Conservation (phyloP, 1,139 yeast species). For the Suhomyces bokatorum region DNA sequence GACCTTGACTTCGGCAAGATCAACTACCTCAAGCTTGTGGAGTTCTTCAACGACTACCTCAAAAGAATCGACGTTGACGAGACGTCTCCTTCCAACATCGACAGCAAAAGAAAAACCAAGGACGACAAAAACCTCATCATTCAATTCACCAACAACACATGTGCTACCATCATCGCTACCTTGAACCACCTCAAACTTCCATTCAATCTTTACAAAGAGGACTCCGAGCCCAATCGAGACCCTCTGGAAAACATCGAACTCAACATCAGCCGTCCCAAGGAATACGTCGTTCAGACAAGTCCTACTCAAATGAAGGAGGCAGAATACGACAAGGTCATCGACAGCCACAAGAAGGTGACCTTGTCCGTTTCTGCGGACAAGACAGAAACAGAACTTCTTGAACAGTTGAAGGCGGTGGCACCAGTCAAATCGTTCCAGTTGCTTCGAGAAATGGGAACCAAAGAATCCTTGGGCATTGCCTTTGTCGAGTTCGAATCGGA, state of each 20-base stretch:
- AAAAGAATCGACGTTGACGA: conserved; percentile 36
- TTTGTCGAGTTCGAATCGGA: conserved; percentile 38
- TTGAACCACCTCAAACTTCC: conserved; percentile 41
- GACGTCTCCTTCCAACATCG: conserved; percentile 32
- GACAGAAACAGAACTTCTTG: conserved; percentile 30
- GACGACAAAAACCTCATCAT: conserved; percentile 45
- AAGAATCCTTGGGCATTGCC: conserved; percentile 40
- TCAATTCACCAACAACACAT: conserved; percentile 52
- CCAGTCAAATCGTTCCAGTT: conserved; percentile 32
- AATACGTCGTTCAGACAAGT: conserved; percentile 51
- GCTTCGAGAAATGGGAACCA: conserved; percentile 39
- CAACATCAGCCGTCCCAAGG: conserved; percentile 56
- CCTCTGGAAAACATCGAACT: conserved; percentile 22
- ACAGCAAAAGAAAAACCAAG: conserved; percentile 33
- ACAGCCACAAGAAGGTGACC: conserved; percentile 40
- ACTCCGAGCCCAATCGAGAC: conserved; percentile 14
- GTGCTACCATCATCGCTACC: conserved; percentile 59
- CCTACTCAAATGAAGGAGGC: conserved; percentile 19
- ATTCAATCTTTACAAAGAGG: conserved; percentile 29
- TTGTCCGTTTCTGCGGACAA: conserved; percentile 26
- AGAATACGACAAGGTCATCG: conserved; percentile 29
- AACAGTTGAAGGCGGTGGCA: conserved; percentile 25
- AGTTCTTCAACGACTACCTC: conserved; percentile 44
- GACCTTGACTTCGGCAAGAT: conserved; percentile 46
- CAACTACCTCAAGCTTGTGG: conserved; percentile 43